Conservation (phyloP, 768 basidiomycete genomes). For the Saitozyma sp. region DNA sequence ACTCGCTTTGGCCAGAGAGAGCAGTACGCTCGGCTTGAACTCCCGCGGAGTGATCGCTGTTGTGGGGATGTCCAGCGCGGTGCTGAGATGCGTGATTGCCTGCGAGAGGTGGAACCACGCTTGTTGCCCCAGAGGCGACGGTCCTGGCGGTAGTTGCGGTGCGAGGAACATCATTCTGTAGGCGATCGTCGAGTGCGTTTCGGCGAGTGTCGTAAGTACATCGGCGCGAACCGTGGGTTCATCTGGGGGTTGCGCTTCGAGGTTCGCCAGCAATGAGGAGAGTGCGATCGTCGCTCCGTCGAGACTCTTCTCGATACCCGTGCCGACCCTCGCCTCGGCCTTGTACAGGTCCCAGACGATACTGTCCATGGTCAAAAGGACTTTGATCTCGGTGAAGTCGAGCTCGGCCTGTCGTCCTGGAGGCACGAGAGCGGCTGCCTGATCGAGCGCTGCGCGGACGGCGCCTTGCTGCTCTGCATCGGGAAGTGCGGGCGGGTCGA, state of each 20-base stretch:
- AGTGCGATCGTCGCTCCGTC: conserved; percentile 37
- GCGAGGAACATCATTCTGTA: conserved; percentile 27
- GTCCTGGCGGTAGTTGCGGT: conserved; percentile 29
- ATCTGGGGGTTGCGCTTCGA: conserved; percentile 35
- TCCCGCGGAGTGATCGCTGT: conserved; percentile 25
- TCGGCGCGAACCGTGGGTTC: conserved; percentile 35
- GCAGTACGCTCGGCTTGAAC: conserved; percentile 35
- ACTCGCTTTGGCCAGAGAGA: conserved; percentile 26
- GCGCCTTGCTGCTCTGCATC: conserved; percentile 26
- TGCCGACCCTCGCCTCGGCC: conserved; percentile 26
- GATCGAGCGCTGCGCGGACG: conserved; percentile 34
- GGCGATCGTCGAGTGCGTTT: conserved; percentile 35
- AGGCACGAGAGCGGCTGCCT: conserved; percentile 18
- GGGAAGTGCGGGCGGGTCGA: conserved; percentile 20
- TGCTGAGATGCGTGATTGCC: conserved; percentile 26
- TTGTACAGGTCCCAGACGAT: conserved; percentile 42
- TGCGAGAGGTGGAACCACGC: conserved; percentile 39
- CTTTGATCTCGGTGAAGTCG: conserved; percentile 43
- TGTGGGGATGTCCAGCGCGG: conserved; percentile 35
- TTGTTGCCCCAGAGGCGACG: conserved; percentile 34
- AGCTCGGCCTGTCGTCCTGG: conserved; percentile 40
- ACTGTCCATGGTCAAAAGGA: conserved; percentile 34
- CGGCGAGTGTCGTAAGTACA: conserved; percentile 33
- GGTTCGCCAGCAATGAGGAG: conserved; percentile 18
- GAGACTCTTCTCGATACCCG: conserved; percentile 31